Base-by-base conservation (phyloP, 495 filamentous ascomycete genomes). In the Tuber borchii region DNA sequence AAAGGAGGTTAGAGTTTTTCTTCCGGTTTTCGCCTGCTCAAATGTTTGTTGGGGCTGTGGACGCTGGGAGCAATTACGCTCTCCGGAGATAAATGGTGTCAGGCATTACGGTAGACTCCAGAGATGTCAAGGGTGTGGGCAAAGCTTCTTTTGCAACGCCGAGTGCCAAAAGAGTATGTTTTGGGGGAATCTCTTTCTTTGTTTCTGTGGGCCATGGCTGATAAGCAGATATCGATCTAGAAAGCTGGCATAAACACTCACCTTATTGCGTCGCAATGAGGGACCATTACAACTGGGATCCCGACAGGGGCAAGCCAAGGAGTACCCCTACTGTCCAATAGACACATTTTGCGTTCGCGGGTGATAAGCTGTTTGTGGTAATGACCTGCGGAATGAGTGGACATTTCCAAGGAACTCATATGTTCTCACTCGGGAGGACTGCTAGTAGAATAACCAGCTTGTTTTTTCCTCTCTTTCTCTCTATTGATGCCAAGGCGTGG, bases 141-240 rank as follows among this genome's bases (percentile, higher is more conserved):
- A 78, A 61, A 78, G 78, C 51, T 79, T 78, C 61, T 78, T 79
- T 44, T 79, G 78, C 34, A 78, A 56, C 14, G 45, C 69, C 19
- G 56, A 61, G n/a, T 79, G 78, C 72, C 77, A 72, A 31, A 70
- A 8, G 17, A 43, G 77, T 78, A 48, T 43, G 76, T 78, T 74
- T 48, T 56, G 12, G 3, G 12, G 3, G 51, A 56, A 69, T 44
- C 12, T 22, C 22, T 12, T 2, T 45, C 69, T 12, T 19, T 44
- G 34, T 17, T 26, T 20, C 16, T 31, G 10, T 26, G 26, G 42
- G 20, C 42, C 51, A 72, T 70, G 65, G 65, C 17, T 39, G 31
- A 71, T 74, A 48, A 7, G 46, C 17, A 69, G 70, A 61, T 40
- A 70, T 26, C 37, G 46, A 19, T 78, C 48, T 14, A 56, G 51